Conservation (phyloP, 2,329 filamentous ascomycete species). For the Myriosclerotinia scirpicola region DNA sequence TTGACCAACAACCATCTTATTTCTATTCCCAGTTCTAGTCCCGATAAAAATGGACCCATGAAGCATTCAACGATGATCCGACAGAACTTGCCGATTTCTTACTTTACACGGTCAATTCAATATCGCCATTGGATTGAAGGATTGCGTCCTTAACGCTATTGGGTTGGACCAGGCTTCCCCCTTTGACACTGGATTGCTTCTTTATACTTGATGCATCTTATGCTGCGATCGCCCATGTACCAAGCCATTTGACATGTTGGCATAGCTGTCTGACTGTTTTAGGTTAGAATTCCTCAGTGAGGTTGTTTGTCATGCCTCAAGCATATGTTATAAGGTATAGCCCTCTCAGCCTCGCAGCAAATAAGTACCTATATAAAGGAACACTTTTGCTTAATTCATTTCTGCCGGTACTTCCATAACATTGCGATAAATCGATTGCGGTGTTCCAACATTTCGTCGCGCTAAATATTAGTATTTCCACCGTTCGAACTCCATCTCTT, state of each 20-base stretch:
- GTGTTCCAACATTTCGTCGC: neutral
- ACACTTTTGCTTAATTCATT: neutral
- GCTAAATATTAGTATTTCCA: neutral
- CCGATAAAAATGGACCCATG: no score
- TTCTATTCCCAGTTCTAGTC: no score
- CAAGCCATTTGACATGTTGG: neutral
- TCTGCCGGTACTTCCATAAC: neutral
- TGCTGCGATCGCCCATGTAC: neutral
- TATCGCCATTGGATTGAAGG: neutral
- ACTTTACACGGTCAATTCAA: neutral
- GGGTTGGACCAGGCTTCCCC: neutral
- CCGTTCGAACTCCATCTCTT: neutral
- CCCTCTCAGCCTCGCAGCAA: neutral
- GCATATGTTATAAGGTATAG: neutral
- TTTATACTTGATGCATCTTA: neutral
- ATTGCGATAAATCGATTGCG: neutral
- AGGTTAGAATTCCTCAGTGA: neutral
- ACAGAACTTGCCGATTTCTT: neutral
- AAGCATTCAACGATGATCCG: neutral
- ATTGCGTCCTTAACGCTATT: slow-evolving; percentile 10
- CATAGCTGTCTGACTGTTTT: neutral
- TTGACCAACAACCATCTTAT: no score
- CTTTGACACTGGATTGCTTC: neutral
- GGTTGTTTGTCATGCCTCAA: neutral
- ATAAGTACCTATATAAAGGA: neutral